A percentile compares a stretch with the other conserved stretches of the same genome.
Conservation (phyloP, 208 protist genomes). For the Trypanosoma cruzi region DNA sequence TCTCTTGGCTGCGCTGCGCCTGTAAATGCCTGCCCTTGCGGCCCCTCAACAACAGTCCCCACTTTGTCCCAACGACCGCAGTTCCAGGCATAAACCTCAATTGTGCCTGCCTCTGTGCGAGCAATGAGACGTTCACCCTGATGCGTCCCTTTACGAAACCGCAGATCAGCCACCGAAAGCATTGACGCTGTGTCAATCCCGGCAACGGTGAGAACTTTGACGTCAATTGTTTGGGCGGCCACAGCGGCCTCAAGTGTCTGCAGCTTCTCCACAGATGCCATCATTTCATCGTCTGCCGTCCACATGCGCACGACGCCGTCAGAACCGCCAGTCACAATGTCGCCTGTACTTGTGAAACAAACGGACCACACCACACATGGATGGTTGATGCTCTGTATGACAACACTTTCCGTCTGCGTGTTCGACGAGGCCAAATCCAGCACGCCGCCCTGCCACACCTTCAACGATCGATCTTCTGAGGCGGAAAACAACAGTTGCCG, state of each 20-base stretch:
- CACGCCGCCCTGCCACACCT: constrained; percentile 55
- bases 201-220: constrained; percentile 37
- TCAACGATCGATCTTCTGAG: constrained; percentile 88
- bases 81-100: constrained; percentile 84
- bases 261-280: constrained; percentile 68
- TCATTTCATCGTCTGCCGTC: constrained; percentile 54
- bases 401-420: constrained; percentile 1
- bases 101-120: constrained; percentile 47
- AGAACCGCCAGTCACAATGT: constrained; percentile 77
- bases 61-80: constrained; percentile 86
- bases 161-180: constrained; percentile 50
- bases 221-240: constrained; percentile 61
- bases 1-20: constrained; percentile 35
- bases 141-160: constrained; percentile 26
- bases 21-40: constrained; percentile 39
- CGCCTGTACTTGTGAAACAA: constrained; percentile 44
- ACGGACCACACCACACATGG: constrained; percentile 93
- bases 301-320: constrained; percentile 93
- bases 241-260: constrained; percentile 51
- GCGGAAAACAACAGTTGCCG: constrained; percentile 69
- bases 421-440: background rate
- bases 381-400: constrained; percentile 83
- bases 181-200: constrained; percentile 40
- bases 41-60: constrained; percentile 90
- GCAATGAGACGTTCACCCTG: constrained; percentile 74